Percentiles rank a stretch among this genome's conserved stretches.
Evolutionary conservation across 2,329 filamentous ascomycete genomes (phyloP).

Genomic region (Arthrocladium fulminans): DNA sequence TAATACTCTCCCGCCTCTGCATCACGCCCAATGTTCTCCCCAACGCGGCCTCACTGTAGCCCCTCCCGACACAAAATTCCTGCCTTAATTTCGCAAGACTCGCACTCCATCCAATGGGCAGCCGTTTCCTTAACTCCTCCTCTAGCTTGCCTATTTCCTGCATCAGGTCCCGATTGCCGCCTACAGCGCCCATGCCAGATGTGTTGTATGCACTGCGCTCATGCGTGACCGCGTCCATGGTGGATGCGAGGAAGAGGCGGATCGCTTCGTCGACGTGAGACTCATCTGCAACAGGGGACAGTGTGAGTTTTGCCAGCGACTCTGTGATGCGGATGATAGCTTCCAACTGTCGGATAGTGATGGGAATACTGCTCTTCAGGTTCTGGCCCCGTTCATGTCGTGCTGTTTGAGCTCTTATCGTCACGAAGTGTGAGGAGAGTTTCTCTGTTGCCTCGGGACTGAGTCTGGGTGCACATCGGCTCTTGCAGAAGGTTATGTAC

Average conservation of each 20-base stretch:
- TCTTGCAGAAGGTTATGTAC: constrained; percentile 95
- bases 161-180: constrained; percentile 75
- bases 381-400: constrained; percentile 84
- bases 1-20: constrained; percentile 69
- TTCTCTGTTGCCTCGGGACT: constrained; percentile 89
- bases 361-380: constrained; percentile 84
- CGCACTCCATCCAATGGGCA: constrained; percentile 94
- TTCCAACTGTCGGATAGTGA: constrained; percentile 93
- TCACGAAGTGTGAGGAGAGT: constrained; percentile 92
- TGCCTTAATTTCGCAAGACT: constrained; percentile 75
- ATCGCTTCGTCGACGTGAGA: constrained; percentile 95
- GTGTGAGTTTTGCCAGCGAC: constrained; percentile 80
- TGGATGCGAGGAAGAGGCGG: constrained; percentile 86
- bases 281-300: constrained; percentile 80
- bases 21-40: constrained; percentile 78
- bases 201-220: constrained; percentile 55
- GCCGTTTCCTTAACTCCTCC: constrained; percentile 72
- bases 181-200: constrained; percentile 13
- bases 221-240: constrained; percentile 95
- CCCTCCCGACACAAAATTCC: constrained; percentile 87
- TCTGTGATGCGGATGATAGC: constrained; percentile 96
- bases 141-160: constrained; percentile 83
- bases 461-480: constrained; percentile 83
- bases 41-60: constrained; percentile 77
- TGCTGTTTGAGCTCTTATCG: constrained; percentile 88